A percentile compares a stretch with the other conserved stretches of the same genome.
phyloP scores from a whole-genome alignment of 305 asterid species.

The Striga hermonthica region DNA sequence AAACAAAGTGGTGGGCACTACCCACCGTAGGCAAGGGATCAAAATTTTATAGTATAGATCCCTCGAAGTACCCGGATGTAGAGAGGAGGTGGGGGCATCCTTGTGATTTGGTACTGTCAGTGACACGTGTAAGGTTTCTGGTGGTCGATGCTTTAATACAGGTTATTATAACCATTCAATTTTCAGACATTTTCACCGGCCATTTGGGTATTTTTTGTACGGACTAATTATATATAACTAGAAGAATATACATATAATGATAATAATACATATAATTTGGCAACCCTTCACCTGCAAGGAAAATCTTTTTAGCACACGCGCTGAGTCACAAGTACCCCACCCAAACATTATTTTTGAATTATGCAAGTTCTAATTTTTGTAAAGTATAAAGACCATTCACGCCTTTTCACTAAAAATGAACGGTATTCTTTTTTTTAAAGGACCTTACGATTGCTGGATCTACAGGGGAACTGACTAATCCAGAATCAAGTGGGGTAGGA shows the following conservation, averaged over 20 bases:
- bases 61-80: too few species aligned
- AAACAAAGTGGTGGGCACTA: too few species aligned
- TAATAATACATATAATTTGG: neutral
- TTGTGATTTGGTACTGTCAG: slow-evolving; percentile 50
- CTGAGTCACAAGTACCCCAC: slow-evolving; percentile 28
- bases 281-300: slow-evolving; percentile 34
- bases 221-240: neutral
- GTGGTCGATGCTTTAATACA: slow-evolving; percentile 7
- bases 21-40: too few species aligned
- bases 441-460: too few species aligned
- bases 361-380: too few species aligned
- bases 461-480: neutral
- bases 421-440: too few species aligned
- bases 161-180: neutral
- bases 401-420: too few species aligned
- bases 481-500: neutral
- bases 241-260: slow-evolving; percentile 28
- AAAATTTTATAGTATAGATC: too few species aligned
- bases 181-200: slow-evolving; percentile 43
- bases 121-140: slow-evolving; percentile 48
- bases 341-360: too few species aligned
- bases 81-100: too few species aligned
- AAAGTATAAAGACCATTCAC: too few species aligned
- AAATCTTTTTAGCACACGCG: slow-evolving; percentile 28
- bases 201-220: slow-evolving; percentile 31